phyloP scores from a whole-genome alignment of 129 eudicot genomes.

The carrot (Daucus carota) region DNA sequence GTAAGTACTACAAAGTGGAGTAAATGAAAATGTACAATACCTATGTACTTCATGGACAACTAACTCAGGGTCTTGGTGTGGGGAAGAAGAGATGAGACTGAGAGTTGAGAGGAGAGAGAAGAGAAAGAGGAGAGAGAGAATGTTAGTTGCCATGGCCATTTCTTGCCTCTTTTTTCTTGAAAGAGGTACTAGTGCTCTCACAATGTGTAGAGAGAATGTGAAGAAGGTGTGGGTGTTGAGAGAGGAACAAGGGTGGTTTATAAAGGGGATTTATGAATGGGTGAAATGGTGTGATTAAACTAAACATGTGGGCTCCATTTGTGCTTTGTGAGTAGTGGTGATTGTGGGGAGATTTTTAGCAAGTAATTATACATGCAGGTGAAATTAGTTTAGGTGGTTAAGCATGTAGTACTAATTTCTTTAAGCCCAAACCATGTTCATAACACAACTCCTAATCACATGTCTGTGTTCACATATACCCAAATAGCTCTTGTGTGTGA shows the following conservation, averaged over 20 bases:
- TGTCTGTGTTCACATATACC: no score
- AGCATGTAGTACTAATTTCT: background rate
- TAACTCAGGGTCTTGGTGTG: constrained; percentile 41
- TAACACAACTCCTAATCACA: background rate
- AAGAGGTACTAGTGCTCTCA: background rate
- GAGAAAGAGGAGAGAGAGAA: constrained; percentile 28
- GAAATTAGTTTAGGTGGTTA: constrained; percentile 32
- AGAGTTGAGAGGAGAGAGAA: constrained; percentile 29
- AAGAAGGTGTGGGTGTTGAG: constrained; percentile 18
- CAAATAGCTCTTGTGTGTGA: no score
- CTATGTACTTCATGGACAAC: constrained; percentile 62
- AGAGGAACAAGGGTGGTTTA: constrained; percentile 22
- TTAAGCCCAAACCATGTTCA: background rate
- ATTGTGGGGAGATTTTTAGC: constrained; percentile 32
- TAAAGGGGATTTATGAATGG: constrained; percentile 26
- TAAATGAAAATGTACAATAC: constrained; percentile 18
- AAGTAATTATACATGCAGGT: background rate
- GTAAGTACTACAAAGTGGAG: background rate
- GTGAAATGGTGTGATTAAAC: constrained; percentile 58
- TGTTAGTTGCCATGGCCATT: constrained; percentile 20
- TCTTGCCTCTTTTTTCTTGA: constrained; percentile 5
- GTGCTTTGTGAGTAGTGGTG: constrained; percentile 31
- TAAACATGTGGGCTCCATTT: constrained; percentile 38
- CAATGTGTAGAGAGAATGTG: constrained; percentile 9
- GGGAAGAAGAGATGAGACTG: constrained; percentile 35